These are phyloP conservation scores for Achaetomium macrosporum DNA, from an alignment of 2,329 filamentous ascomycete species.

Conservation along the genomic window DNA sequence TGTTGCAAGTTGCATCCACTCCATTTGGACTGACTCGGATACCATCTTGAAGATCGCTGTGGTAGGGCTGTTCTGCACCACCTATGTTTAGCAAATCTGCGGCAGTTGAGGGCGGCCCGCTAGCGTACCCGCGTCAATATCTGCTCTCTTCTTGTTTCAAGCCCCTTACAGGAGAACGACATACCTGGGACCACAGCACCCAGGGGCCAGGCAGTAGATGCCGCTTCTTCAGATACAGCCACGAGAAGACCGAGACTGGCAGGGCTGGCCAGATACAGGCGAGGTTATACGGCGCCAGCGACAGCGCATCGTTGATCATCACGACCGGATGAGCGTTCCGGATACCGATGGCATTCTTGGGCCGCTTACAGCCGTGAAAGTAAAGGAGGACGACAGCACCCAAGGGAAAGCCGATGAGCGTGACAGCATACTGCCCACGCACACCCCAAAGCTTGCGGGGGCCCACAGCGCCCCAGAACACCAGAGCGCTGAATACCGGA, in stretches of 20 bases:
- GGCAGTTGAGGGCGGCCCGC: no score
- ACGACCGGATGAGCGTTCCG: conserved; percentile 37
- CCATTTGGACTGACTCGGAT: no score
- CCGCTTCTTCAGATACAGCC: conserved; percentile 36
- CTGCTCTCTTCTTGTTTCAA: not conserved
- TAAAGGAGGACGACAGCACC: conserved; percentile 36
- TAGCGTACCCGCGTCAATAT: no score
- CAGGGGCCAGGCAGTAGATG: no score
- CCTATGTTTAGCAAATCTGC: no score
- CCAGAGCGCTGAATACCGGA: conserved; percentile 54
- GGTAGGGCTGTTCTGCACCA: no score
- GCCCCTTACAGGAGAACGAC: not conserved
- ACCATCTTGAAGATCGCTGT: no score
- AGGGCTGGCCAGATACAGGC: conserved; percentile 40
- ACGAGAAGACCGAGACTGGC: conserved; percentile 37
- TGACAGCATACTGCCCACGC: conserved; percentile 42
- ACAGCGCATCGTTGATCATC: conserved; percentile 32
- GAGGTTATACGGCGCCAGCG: conserved; percentile 37
- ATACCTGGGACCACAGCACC: conserved; percentile 26
- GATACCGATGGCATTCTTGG: conserved; percentile 29
- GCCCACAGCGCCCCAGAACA: conserved; percentile 58
- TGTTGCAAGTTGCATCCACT: no score
- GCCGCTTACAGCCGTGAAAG: conserved; percentile 30
- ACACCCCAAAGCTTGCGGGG: conserved; percentile 45
- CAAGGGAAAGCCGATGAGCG: conserved; percentile 45